Evolutionary conservation across 495 filamentous ascomycete species (phyloP), one percentile per base, ranked within the genome.

Genomic region (Lophiotrema nucula): DNA sequence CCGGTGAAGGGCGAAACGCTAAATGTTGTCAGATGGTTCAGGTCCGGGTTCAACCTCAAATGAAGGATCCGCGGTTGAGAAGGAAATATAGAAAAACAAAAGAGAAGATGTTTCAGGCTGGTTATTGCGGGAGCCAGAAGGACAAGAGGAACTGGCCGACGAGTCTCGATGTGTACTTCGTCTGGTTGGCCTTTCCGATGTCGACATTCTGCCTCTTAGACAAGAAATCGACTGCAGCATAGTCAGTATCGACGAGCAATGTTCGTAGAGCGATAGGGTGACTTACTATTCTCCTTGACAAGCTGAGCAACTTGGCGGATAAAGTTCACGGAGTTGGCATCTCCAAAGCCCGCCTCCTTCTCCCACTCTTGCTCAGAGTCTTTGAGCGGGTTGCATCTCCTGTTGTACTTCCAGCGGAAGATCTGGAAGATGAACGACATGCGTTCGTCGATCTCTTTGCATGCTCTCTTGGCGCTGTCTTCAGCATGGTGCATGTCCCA

Each of bases 381-480:
- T 1, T 54, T 54, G 4, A 71, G 26, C 11, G 60, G 56, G 28
- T 64, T 67, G 64, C 61, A 69, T 38, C 55, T 67, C 33, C 65
- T 56, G 45, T 69, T 67, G 47, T 72, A 74, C 59, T 74, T 74
- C 55, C 58, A 67, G 28, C 63, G 51, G 63, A 74, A 74, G 22
- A 74, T 58, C n/a, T 52, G 55, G 21, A 47, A 56, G 27, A 74
- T 50, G 53, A 73, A 69, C 2, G 51, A 25, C 53, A 70, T 72
- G 11, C 60, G 48, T 12, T 50, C 60, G 42, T 74, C 72, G 16
- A 74, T 72, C 10, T 65, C 62, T 22, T 50, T 26, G 42, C 69
- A 71, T 13, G 65, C 50, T 12, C 53, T 57, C 19, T 70, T 64
- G 11, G 49, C 56, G 27, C 52, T 49, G 31, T 56, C 52, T 22